Conservation (phyloP, 768 basidiomycete species). For the Cystofilobasidium capitatum region DNA sequence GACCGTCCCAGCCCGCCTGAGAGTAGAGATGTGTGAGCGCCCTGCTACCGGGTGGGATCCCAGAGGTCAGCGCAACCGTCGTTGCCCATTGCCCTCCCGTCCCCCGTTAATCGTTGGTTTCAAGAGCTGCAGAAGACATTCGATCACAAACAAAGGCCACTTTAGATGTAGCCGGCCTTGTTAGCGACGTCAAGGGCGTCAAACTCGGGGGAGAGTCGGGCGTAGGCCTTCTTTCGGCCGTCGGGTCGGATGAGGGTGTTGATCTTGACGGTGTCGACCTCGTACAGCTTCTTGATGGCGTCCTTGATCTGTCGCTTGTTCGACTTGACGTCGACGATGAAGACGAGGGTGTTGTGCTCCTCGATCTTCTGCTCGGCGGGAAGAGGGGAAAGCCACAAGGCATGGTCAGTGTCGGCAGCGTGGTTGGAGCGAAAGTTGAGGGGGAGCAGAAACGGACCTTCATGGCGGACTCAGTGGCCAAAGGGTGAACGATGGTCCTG, state of each 20-base stretch:
- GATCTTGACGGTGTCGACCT: conserved; percentile 88
- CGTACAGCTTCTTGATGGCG: conserved; percentile 98
- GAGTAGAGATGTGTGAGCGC: too few relatives aligned
- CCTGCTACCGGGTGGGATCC: too few relatives aligned
- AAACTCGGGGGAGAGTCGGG: conserved; percentile 86
- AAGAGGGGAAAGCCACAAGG: background rate
- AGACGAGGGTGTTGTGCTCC: conserved; percentile 98
- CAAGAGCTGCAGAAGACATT: too few relatives aligned
- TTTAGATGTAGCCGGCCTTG: conserved; percentile 36
- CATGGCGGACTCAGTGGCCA: conserved; percentile 35
- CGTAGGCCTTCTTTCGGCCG: conserved; percentile 99
- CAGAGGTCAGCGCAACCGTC: too few relatives aligned
- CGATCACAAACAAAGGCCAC: background rate
- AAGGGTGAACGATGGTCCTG: conserved; percentile 67
- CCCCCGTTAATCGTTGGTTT: too few relatives aligned
- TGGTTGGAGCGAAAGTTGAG: background rate
- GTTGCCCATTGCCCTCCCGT: too few relatives aligned
- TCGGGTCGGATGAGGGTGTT: conserved; percentile 99
- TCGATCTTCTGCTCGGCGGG: conserved; percentile 76
- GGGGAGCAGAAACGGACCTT: conserved; percentile 5
- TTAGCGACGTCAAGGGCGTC: conserved; percentile 95
- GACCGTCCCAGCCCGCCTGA: too few relatives aligned
- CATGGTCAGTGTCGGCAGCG: background rate
- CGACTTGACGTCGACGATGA: conserved; percentile 85
- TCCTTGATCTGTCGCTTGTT: conserved; percentile 99